Conservation (phyloP, 2,329 filamentous ascomycete genomes). For the Colletotrichum australisinense region DNA sequence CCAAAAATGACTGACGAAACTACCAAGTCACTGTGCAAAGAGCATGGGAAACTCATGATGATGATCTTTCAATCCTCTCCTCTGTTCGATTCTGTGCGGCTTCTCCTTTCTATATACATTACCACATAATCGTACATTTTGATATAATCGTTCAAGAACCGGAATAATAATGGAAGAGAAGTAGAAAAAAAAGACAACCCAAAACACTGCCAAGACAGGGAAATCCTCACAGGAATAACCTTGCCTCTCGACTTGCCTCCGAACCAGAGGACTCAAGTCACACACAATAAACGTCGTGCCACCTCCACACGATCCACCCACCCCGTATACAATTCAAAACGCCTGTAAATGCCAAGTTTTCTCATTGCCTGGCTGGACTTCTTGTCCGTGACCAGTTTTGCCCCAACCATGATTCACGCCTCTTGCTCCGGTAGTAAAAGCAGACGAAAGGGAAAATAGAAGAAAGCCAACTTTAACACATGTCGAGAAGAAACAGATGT, state of each 20-base stretch:
- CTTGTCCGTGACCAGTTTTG: slow-evolving; percentile 26
- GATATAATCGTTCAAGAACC: neutral
- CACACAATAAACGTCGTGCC: neutral
- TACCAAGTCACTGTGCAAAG: neutral
- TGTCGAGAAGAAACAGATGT: neutral
- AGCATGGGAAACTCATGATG: neutral
- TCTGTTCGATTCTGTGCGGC: slow-evolving; percentile 22
- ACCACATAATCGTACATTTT: slow-evolving; percentile 32
- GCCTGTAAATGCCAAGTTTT: slow-evolving; percentile 36
- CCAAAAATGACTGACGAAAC: no score
- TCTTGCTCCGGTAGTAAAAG: slow-evolving; percentile 20
- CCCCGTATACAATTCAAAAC: slow-evolving; percentile 17
- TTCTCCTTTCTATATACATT: slow-evolving; percentile 29
- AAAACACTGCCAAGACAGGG: slow-evolving; percentile 23
- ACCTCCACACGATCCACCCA: neutral
- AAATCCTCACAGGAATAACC: neutral
- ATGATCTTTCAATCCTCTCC: neutral
- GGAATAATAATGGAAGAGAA: neutral
- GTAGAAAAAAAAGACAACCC: neutral
- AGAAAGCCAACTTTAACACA: slow-evolving; percentile 15
- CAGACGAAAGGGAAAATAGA: neutral
- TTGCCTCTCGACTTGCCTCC: neutral
- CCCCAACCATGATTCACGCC: slow-evolving; percentile 30
- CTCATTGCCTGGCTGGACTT: slow-evolving; percentile 22
- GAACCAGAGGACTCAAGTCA: neutral